Conservation (phyloP, 495 filamentous ascomycete genomes). For the Talaromyces wortmannii region DNA sequence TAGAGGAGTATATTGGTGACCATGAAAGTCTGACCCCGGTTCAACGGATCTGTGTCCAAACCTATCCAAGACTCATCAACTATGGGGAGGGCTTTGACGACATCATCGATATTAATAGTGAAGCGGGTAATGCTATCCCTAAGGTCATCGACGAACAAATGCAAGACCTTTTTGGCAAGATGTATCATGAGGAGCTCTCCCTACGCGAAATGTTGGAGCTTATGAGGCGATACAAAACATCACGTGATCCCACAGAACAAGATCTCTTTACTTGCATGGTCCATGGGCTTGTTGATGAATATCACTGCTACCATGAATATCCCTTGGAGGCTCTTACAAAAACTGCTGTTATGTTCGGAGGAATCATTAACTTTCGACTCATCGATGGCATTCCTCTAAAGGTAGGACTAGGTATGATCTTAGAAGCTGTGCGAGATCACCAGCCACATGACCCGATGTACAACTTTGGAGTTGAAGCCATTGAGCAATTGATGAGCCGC, state of each 20-base stretch:
- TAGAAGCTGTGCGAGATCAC: constrained; percentile 86
- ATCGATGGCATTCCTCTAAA: constrained; percentile 85
- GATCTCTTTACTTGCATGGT: constrained; percentile 99
- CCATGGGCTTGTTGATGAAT: constrained; percentile 95
- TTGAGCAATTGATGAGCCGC: constrained; percentile 75
- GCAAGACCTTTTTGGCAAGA: constrained; percentile 93
- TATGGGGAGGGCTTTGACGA: constrained; percentile 89
- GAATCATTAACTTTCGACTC: constrained; percentile 88
- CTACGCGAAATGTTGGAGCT: constrained; percentile 73
- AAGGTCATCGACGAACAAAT: constrained; percentile 78
- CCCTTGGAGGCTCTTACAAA: constrained; percentile 89
- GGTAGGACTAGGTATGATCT: constrained; percentile 89
- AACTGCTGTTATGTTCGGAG: constrained; percentile 92
- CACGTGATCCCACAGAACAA: constrained; percentile 73
- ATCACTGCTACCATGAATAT: constrained; percentile 89
- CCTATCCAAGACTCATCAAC: constrained; percentile 93
- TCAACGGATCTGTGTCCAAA: constrained; percentile 82
- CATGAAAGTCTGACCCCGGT: constrained; percentile 53
- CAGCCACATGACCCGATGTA: constrained; percentile 82
- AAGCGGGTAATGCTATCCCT: constrained; percentile 70
- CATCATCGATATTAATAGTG: constrained; percentile 78
- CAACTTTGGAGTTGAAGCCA: constrained; percentile 95
- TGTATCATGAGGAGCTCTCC: constrained; percentile 85
- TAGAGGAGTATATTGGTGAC: constrained; percentile 59
- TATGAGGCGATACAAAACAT: constrained; percentile 78